Percentiles rank a stretch among this genome's conserved stretches.
phyloP scores from a whole-genome alignment of 148 eudicot species.

The Pharnaceum exiguum region DNA sequence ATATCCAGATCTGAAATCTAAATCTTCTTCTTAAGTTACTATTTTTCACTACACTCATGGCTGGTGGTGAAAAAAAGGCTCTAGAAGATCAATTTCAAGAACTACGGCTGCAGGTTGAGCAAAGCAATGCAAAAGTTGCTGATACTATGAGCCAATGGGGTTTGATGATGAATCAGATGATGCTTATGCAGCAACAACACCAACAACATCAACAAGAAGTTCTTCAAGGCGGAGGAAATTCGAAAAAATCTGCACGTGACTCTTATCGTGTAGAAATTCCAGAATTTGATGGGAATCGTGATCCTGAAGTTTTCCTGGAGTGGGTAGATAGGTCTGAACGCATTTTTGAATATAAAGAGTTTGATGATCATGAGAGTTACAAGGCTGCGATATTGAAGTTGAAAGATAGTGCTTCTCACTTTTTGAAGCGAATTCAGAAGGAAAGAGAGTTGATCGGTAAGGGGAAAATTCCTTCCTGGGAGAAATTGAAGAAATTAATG shows the following conservation, averaged over 20 bases:
- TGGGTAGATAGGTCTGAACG: not conserved
- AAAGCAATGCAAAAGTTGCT: too few species aligned
- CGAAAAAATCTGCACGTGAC: not conserved
- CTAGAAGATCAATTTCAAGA: too few species aligned
- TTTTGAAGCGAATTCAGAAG: not conserved
- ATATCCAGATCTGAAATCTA: too few species aligned
- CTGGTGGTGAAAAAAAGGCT: too few species aligned
- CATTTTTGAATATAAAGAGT: not conserved
- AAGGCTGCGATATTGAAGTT: not conserved
- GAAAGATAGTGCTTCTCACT: not conserved
- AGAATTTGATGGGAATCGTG: not conserved
- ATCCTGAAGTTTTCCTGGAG: not conserved
- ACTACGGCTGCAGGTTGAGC: too few species aligned
- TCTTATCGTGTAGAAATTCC: not conserved
- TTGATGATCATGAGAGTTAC: not conserved
- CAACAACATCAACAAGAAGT: too few species aligned
- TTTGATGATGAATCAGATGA: too few species aligned
- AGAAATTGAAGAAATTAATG: not conserved
- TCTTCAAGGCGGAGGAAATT: too few species aligned
- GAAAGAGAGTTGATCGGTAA: not conserved
- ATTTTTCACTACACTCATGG: too few species aligned
- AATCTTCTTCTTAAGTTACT: too few species aligned
- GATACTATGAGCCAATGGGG: too few species aligned
- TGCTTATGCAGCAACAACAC: too few species aligned
- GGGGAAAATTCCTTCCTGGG: not conserved